Conservation (phyloP, 2,329 filamentous ascomycete genomes). For the Cadophora luteo-olivacea region DNA sequence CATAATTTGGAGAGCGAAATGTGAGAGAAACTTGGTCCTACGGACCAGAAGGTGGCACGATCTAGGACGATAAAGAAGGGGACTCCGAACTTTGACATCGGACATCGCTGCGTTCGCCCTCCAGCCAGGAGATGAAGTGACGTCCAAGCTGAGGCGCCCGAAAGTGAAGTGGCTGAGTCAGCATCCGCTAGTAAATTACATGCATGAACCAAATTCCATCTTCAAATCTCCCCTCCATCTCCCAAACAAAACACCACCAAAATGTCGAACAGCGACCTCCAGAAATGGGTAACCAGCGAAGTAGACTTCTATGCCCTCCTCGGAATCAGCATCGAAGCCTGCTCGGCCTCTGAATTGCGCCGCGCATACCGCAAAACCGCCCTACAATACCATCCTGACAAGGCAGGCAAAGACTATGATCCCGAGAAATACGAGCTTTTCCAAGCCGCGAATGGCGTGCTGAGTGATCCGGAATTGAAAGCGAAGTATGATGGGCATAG, state of each 20-base stretch:
- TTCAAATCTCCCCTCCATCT: neutral
- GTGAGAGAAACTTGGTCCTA: too few species aligned
- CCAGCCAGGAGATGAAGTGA: neutral
- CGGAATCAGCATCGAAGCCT: constrained; percentile 40
- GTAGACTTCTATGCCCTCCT: constrained; percentile 45
- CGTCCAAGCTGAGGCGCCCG: neutral
- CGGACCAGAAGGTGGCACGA: too few species aligned
- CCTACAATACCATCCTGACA: constrained; percentile 94
- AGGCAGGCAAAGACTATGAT: constrained; percentile 77
- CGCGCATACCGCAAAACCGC: constrained; percentile 81
- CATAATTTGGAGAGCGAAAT: too few species aligned
- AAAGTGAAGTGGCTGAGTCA: constrained; percentile 6
- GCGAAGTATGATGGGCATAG: constrained; percentile 80
- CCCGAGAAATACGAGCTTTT: constrained; percentile 84
- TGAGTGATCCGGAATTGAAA: constrained; percentile 73
- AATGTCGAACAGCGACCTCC: constrained; percentile 44
- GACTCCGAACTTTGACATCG: neutral
- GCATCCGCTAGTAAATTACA: neutral
- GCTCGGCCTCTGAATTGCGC: constrained; percentile 40
- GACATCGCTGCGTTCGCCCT: neutral
- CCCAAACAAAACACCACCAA: constrained; percentile 10
- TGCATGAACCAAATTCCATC: neutral
- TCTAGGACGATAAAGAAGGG: neutral
- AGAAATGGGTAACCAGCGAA: constrained; percentile 44
- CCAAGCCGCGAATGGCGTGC: constrained; percentile 84